A percentile compares a stretch with the other conserved stretches of the same genome.
These are phyloP conservation scores for Pythium scleroteichum DNA, from an alignment of 352 stramenopile species.

Conservation along the genomic window DNA sequence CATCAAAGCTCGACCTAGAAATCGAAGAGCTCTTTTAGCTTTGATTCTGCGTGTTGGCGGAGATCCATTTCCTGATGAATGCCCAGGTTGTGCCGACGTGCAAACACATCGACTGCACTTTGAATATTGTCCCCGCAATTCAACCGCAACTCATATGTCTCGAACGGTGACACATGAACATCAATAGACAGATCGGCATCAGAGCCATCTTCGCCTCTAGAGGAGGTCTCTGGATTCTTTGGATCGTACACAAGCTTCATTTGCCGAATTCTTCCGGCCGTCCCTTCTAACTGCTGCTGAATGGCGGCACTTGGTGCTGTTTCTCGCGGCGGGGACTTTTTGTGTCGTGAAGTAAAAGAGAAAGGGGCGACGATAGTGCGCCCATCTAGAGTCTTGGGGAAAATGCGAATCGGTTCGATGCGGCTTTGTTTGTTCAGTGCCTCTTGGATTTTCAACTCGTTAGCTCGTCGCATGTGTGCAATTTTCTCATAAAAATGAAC, in stretches of 20 bases:
- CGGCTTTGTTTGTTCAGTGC: slow-evolving; percentile 32
- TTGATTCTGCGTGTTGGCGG: slow-evolving; percentile 27
- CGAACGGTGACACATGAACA: slow-evolving; percentile 36
- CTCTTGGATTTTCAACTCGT: slow-evolving; percentile 34
- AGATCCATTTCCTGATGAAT: slow-evolving; percentile 34
- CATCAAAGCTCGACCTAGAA: slow-evolving; percentile 56
- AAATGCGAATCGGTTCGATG: slow-evolving; percentile 30
- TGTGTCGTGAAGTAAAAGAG: slow-evolving; percentile 39
- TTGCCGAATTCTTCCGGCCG: slow-evolving; percentile 2
- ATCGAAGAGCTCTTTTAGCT: slow-evolving; percentile 70
- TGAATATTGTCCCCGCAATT: slow-evolving; percentile 34
- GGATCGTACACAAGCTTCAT: slow-evolving; percentile 11
- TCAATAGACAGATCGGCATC: slow-evolving; percentile 25
- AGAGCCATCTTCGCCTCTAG: too few species aligned
- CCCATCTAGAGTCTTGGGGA: slow-evolving; percentile 37
- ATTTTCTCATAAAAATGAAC: slow-evolving; percentile 60
- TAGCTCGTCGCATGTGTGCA: slow-evolving; percentile 41
- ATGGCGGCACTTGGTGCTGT: too few species aligned
- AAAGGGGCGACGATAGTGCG: slow-evolving; percentile 52
- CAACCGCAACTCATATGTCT: slow-evolving; percentile 43
- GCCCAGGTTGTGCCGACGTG: slow-evolving; percentile 30
- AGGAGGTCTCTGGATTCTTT: too few species aligned
- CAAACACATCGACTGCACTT: slow-evolving; percentile 32
- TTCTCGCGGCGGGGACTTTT: slow-evolving; percentile 2
- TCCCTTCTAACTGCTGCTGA: not conserved